These are phyloP conservation scores for Didymella lethalis DNA, from an alignment of 2,329 filamentous ascomycete genomes.

Conservation along the genomic window DNA sequence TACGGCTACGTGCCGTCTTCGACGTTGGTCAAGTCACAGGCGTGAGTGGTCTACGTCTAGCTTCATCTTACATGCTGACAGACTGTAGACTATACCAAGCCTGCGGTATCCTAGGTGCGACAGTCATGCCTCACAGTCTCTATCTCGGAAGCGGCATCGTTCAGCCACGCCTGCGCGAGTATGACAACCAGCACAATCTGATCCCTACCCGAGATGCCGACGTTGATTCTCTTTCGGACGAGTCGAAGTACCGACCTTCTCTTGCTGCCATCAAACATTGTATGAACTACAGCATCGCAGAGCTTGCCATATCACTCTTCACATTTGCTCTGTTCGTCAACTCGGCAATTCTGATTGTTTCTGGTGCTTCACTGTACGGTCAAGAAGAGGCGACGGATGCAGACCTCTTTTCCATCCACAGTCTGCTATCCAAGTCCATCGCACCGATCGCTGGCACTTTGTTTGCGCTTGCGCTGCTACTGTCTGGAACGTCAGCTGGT, in stretches of 20 bases:
- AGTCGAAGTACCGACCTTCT: constrained; percentile 72
- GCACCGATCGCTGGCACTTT: constrained; percentile 79
- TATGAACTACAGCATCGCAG: constrained; percentile 75
- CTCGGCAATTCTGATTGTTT: constrained; percentile 80
- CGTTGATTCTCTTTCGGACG: constrained; percentile 43
- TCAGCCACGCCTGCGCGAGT: constrained; percentile 57
- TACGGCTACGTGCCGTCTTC: constrained; percentile 63
- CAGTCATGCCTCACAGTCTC: constrained; percentile 69
- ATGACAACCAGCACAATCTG: constrained; percentile 33
- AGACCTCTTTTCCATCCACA: constrained; percentile 84
- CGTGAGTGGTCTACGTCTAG: constrained; percentile 45
- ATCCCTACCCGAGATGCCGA: constrained; percentile 10
- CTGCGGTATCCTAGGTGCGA: constrained; percentile 79
- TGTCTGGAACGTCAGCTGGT: constrained; percentile 81
- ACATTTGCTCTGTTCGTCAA: constrained; percentile 88
- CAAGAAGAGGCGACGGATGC: constrained; percentile 67
- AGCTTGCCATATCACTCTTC: constrained; percentile 76
- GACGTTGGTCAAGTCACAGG: constrained; percentile 60
- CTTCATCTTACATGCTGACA: constrained; percentile 14
- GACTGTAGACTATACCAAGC: constrained; percentile 63
- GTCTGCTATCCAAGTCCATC: constrained; percentile 72
- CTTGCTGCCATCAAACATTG: constrained; percentile 75
- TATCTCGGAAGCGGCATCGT: constrained; percentile 66
- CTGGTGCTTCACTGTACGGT: constrained; percentile 76
- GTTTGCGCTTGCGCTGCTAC: constrained; percentile 82